Percentiles rank a stretch among this genome's conserved stretches.
Conservation (phyloP, 2,329 filamentous ascomycete species). For the Pleoardoris graminearum region DNA sequence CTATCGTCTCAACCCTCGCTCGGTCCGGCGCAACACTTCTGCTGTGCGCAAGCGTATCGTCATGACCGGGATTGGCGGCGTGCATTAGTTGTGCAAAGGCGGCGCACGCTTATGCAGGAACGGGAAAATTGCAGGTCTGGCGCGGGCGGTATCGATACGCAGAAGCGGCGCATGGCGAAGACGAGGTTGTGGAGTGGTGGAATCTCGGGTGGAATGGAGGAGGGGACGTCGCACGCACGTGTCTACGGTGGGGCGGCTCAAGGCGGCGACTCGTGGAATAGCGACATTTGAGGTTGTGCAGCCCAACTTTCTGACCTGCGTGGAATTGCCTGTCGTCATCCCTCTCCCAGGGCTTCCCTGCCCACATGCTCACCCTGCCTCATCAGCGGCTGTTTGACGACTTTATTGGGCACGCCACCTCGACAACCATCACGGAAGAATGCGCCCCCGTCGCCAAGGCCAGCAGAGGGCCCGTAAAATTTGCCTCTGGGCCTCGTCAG, state of each 20-base stretch:
- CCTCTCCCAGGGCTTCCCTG: too few relatives aligned
- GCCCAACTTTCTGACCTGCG: too few relatives aligned
- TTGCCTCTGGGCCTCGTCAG: neutral
- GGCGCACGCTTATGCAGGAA: constrained; percentile 12
- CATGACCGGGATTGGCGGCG: neutral
- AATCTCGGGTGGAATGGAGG: too few relatives aligned
- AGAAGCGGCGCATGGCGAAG: too few relatives aligned
- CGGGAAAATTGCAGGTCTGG: neutral
- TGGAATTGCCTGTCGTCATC: too few relatives aligned
- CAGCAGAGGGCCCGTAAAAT: constrained; percentile 2
- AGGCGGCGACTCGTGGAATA: too few relatives aligned
- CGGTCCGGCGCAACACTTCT: neutral
- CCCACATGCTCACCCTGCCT: too few relatives aligned
- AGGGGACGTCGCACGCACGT: neutral
- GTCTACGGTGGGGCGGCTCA: neutral
- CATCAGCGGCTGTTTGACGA: too few relatives aligned
- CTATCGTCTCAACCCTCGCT: neutral
- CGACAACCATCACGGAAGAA: too few relatives aligned
- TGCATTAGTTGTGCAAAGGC: constrained; percentile 12
- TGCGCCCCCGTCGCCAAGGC: neutral
- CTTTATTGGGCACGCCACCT: too few relatives aligned
- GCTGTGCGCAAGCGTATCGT: neutral
- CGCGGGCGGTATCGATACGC: neutral
- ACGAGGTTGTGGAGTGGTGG: too few relatives aligned
- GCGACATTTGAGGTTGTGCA: too few relatives aligned